These are phyloP conservation scores for Cladophialophora chaetospira DNA, from an alignment of 2,329 filamentous ascomycete species.

Conservation along the genomic window DNA sequence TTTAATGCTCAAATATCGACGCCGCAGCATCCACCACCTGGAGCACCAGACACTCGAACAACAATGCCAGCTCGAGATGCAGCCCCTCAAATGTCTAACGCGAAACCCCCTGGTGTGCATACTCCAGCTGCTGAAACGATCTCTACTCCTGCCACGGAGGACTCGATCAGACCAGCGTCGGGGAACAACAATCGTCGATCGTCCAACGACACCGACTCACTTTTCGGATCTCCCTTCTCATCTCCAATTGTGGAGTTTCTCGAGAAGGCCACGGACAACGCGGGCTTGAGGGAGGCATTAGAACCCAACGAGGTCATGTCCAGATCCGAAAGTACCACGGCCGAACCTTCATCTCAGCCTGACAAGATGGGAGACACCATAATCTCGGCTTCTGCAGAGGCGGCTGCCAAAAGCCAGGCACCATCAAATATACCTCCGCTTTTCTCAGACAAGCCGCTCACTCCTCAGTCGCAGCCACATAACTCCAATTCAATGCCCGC, in stretches of 20 bases:
- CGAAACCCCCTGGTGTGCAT: too few species aligned
- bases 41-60: too few species aligned
- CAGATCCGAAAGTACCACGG: background rate
- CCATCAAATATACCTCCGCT: constrained; percentile 15
- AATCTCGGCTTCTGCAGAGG: background rate
- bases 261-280: constrained; percentile 22
- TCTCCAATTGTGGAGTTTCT: constrained; percentile 24
- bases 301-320: background rate
- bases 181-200: background rate
- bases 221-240: constrained; percentile 22
- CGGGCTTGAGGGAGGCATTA: constrained; percentile 12
- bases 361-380: background rate
- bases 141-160: constrained; percentile 13
- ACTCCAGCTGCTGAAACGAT: constrained; percentile 9
- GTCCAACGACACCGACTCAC: constrained; percentile 13
- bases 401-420: background rate
- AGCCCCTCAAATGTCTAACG: too few species aligned
- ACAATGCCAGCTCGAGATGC: background rate
- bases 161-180: background rate
- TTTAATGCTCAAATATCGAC: too few species aligned
- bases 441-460: constrained; percentile 17
- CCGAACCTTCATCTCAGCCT: background rate
- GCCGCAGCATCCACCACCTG: too few species aligned
- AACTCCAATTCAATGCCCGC: background rate
- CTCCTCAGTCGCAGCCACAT: constrained; percentile 2